These are phyloP conservation scores for Pleurotus djamor DNA, from an alignment of 768 basidiomycete genomes.

Conservation along the genomic window DNA sequence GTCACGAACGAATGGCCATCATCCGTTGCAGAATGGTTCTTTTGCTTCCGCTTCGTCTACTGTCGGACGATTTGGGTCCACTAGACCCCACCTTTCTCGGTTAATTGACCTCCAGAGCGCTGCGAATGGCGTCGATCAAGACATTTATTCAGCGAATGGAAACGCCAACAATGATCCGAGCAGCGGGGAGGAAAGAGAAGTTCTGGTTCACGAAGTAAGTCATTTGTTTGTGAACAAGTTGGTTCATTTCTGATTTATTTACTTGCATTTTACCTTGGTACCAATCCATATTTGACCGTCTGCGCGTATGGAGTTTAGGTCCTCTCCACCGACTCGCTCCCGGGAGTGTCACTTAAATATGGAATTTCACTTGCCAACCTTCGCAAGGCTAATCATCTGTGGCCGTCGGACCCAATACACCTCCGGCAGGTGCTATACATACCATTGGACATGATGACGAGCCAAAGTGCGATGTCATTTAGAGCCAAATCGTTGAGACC, in stretches of 20 bases:
- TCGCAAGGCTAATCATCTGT: conserved; percentile 87
- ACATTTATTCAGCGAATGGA: background rate
- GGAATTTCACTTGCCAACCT: conserved; percentile 82
- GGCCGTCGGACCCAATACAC: conserved; percentile 92
- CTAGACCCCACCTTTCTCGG: conserved; percentile 38
- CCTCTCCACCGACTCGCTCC: conserved; percentile 70
- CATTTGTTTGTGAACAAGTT: background rate
- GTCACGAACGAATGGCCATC: background rate
- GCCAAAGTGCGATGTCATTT: conserved; percentile 19
- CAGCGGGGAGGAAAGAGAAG: conserved; percentile 43
- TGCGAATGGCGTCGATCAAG: conserved; percentile 10
- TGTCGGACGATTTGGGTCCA: conserved; percentile 22
- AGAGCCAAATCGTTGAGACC: background rate
- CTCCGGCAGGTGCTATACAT: conserved; percentile 81
- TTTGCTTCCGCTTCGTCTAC: background rate
- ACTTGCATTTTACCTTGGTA: background rate
- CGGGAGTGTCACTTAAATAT: conserved; percentile 88
- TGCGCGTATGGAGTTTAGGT: conserved; percentile 42
- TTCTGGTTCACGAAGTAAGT: conserved; percentile 60
- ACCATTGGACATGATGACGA: conserved; percentile 60
- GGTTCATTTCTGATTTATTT: too few relatives aligned
- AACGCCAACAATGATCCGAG: background rate
- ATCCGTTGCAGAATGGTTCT: background rate
- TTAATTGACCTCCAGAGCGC: conserved; percentile 21
- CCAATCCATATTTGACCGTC: background rate